phyloP scores from a whole-genome alignment of 768 basidiomycete genomes.

The Podaxis sp. region DNA sequence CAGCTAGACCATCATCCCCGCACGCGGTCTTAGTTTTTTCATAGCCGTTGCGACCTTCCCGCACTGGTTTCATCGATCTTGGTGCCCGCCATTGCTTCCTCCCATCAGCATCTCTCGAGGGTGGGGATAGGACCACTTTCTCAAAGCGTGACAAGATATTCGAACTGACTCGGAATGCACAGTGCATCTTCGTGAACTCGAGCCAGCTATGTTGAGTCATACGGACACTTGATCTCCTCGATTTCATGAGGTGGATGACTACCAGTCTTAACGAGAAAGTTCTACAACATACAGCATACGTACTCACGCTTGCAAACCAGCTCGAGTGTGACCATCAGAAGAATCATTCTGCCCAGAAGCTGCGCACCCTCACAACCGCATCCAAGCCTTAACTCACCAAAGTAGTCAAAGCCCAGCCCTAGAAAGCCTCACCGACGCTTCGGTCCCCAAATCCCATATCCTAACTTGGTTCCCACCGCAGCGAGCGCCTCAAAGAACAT shows the following conservation, averaged over 20 bases:
- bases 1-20: too few relatives aligned
- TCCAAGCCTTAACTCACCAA: background rate
- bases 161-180: background rate
- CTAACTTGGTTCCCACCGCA: background rate
- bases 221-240: background rate
- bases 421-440: background rate
- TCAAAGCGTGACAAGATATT: background rate
- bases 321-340: background rate
- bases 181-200: background rate
- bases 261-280: background rate
- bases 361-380: background rate
- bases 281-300: background rate
- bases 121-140: background rate
- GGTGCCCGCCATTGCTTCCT: background rate
- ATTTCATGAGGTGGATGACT: background rate
- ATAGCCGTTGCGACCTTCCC: background rate
- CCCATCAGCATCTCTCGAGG: constrained; percentile 4
- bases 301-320: background rate
- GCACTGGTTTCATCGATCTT: background rate
- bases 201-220: background rate
- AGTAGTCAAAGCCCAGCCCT: background rate
- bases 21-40: background rate
- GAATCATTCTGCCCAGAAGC: background rate
- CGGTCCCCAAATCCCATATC: background rate
- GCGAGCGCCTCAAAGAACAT: background rate